phyloP scores from a whole-genome alignment of 2,329 filamentous ascomycete species.

The Diaporthe caulivora region DNA sequence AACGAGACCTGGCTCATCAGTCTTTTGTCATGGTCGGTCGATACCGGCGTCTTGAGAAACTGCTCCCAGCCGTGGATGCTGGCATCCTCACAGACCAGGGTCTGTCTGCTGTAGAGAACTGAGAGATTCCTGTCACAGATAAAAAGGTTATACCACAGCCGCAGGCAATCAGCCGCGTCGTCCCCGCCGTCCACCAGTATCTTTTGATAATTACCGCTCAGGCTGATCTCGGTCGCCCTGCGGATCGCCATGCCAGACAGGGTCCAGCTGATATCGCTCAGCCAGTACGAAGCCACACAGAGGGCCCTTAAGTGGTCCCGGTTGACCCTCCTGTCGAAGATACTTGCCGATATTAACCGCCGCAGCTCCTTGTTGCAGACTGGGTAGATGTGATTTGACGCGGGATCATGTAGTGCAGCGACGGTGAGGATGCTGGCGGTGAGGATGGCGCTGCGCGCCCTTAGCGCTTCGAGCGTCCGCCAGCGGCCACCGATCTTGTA shows the following conservation, averaged over 20 bases:
- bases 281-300: slow-evolving; percentile 72
- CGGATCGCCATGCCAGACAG: slow-evolving; percentile 67
- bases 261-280: slow-evolving; percentile 73
- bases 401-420: slow-evolving; percentile 54
- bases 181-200: slow-evolving; percentile 53
- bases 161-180: slow-evolving; percentile 64
- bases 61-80: slow-evolving; percentile 69
- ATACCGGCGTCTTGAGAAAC: slow-evolving; percentile 64
- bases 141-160: slow-evolving; percentile 72
- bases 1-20: slow-evolving; percentile 70
- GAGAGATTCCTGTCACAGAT: slow-evolving; percentile 73
- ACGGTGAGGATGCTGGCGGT: slow-evolving; percentile 63
- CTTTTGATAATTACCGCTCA: slow-evolving; percentile 57
- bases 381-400: slow-evolving; percentile 40
- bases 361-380: slow-evolving; percentile 43
- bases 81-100: slow-evolving; percentile 69
- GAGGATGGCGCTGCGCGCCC: slow-evolving; percentile 66
- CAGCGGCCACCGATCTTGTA: slow-evolving; percentile 65
- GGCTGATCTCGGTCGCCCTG: slow-evolving; percentile 60
- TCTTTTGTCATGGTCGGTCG: slow-evolving; percentile 66
- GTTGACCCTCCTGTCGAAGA: slow-evolving; percentile 51
- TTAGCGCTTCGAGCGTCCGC: slow-evolving; percentile 62
- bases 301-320: slow-evolving; percentile 69
- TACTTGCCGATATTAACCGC: slow-evolving; percentile 44
- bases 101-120: slow-evolving; percentile 70